phyloP scores from a whole-genome alignment of 2,329 filamentous ascomycete genomes.

The Ophiosphaerella narmari region DNA sequence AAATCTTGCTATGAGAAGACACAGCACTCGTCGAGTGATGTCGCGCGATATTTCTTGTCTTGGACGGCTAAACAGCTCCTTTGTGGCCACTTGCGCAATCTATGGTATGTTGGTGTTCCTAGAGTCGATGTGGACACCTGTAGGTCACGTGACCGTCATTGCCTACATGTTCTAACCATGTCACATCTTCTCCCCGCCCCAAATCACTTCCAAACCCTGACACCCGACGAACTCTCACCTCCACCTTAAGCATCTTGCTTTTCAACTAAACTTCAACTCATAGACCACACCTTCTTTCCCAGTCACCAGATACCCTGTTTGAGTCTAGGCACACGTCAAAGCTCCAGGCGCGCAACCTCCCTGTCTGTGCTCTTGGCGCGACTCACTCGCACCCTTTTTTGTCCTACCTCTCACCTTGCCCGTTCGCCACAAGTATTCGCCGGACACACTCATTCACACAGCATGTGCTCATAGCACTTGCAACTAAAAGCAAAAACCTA shows the following conservation, averaged over 20 bases:
- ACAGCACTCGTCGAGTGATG: too few relatives aligned
- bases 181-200: too few relatives aligned
- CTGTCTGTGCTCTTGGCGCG: constrained; percentile 9
- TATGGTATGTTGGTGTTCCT: constrained; percentile 24
- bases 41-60: background rate
- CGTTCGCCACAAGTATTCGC: background rate
- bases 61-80: constrained; percentile 8
- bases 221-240: too few relatives aligned
- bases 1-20: too few relatives aligned
- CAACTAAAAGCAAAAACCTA: background rate
- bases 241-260: too few relatives aligned
- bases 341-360: background rate
- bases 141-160: constrained; percentile 23
- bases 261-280: too few relatives aligned
- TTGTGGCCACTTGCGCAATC: constrained; percentile 9
- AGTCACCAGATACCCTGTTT: background rate
- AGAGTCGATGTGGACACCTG: constrained; percentile 29
- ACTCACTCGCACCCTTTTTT: constrained; percentile 13
- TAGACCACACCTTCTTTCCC: too few relatives aligned
- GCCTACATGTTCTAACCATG: constrained; percentile 14
- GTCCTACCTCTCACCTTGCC: constrained; percentile 2
- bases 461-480: constrained; percentile 13
- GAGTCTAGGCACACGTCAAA: too few relatives aligned
- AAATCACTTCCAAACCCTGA: too few relatives aligned
- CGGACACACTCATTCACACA: background rate